phyloP scores from a whole-genome alignment of 495 filamentous ascomycete genomes.

The Jackrogersella minutella region DNA sequence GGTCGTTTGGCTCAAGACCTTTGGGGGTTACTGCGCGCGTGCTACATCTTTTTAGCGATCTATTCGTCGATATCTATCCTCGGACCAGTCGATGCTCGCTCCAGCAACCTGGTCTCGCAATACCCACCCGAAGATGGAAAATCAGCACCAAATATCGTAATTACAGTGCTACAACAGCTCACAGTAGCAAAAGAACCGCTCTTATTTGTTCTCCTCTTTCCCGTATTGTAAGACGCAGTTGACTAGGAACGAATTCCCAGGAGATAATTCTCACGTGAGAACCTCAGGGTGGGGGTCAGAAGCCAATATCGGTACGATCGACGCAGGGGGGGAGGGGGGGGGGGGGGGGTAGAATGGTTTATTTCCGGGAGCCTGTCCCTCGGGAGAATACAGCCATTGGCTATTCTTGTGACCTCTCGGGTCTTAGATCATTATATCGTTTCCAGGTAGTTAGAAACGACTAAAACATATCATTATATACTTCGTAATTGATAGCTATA shows the following conservation, averaged over 20 bases:
- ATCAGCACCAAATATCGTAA: not conserved
- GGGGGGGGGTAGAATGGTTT: constrained; percentile 25
- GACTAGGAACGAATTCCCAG: constrained; percentile 14
- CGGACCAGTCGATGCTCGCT: constrained; percentile 3
- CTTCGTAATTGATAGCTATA: not conserved
- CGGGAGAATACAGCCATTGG: constrained; percentile 23
- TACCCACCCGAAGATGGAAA: not conserved
- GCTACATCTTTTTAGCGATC: constrained; percentile 12
- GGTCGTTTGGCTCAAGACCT: constrained; percentile 21
- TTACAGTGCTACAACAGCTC: not conserved
- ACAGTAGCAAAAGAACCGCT: not conserved
- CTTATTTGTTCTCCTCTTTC: constrained; percentile 1
- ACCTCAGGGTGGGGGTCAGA: constrained; percentile 33
- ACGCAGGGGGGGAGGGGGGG: too few species aligned
- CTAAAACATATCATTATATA: not conserved
- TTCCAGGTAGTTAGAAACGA: not conserved
- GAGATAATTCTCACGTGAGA: constrained; percentile 30
- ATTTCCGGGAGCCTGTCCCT: constrained; percentile 33
- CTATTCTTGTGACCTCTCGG: constrained; percentile 10
- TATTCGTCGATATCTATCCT: constrained; percentile 24
- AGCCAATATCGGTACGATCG: constrained; percentile 34
- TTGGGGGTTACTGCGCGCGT: constrained; percentile 22
- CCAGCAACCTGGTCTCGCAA: constrained; percentile 13
- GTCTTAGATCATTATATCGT: constrained; percentile 3
- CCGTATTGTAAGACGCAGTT: constrained; percentile 21